A percentile compares a stretch with the other conserved stretches of the same genome.
Evolutionary conservation across 1,139 yeast species (phyloP).

Genomic region (Candida sojae): DNA sequence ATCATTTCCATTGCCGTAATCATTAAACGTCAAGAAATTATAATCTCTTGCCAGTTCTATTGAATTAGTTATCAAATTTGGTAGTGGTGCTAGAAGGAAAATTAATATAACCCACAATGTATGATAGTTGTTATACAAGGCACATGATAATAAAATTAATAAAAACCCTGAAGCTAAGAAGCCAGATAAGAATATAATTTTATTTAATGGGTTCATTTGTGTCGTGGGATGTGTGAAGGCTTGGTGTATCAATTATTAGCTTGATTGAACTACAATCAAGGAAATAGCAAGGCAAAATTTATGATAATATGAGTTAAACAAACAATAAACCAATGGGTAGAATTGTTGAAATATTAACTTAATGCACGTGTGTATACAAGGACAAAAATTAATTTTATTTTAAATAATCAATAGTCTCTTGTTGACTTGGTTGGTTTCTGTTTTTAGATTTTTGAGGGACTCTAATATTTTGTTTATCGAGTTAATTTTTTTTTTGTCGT

Average conservation of each 20-base stretch:
- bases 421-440: too few species aligned
- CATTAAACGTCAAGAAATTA: constrained; percentile 67
- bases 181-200: constrained; percentile 69
- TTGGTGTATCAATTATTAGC: background rate
- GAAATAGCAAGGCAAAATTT: too few species aligned
- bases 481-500: too few species aligned
- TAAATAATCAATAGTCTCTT: too few species aligned
- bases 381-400: too few species aligned
- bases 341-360: too few species aligned
- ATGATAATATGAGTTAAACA: too few species aligned
- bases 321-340: too few species aligned
- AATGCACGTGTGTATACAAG: too few species aligned
- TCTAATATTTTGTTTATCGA: too few species aligned
- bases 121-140: constrained; percentile 68
- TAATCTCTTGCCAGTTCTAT: constrained; percentile 44
- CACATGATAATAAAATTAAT: constrained; percentile 71
- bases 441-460: too few species aligned
- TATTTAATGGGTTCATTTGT: constrained; percentile 59
- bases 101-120: constrained; percentile 69
- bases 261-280: background rate
- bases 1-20: constrained; percentile 41
- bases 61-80: constrained; percentile 51
- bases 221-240: background rate
- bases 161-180: constrained; percentile 74
- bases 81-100: constrained; percentile 71